Conservation (phyloP, 768 basidiomycete species). For the Russula abietina region DNA sequence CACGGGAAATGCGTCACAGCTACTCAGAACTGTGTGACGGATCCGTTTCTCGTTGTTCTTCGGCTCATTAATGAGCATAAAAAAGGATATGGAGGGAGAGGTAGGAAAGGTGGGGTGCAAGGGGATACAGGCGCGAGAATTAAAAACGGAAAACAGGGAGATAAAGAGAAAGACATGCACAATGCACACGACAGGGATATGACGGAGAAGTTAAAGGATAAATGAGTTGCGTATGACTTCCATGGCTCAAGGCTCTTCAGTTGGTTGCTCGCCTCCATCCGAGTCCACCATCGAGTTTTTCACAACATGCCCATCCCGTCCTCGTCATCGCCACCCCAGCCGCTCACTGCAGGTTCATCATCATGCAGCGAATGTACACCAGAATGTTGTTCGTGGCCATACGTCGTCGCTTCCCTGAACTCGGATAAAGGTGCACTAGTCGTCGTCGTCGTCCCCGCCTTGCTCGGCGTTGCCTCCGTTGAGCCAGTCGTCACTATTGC, state of each 20-base stretch:
- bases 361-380: neutral
- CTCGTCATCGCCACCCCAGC: conserved; percentile 63
- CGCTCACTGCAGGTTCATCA: conserved; percentile 42
- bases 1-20: conserved; percentile 14
- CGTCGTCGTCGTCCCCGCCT: conserved; percentile 22
- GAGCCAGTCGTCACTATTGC: conserved; percentile 12
- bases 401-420: conserved; percentile 53
- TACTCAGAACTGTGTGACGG: conserved; percentile 3
- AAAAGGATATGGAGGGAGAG: neutral
- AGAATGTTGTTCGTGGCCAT: conserved; percentile 22
- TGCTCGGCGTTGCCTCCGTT: conserved; percentile 28
- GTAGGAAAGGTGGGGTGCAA: neutral
- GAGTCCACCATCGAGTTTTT: conserved; percentile 16
- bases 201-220: conserved; percentile 15
- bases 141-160: no score
- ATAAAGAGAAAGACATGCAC: conserved; percentile 2
- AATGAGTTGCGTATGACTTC: conserved; percentile 9
- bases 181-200: neutral
- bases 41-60: conserved; percentile 14
- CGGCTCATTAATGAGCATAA: conserved; percentile 9
- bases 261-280: neutral
- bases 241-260: neutral
- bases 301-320: conserved; percentile 70
- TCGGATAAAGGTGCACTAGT: conserved; percentile 29
- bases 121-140: neutral